Conservation (phyloP, 2,329 filamentous ascomycete genomes). For the Endoconidiophora polonica region DNA sequence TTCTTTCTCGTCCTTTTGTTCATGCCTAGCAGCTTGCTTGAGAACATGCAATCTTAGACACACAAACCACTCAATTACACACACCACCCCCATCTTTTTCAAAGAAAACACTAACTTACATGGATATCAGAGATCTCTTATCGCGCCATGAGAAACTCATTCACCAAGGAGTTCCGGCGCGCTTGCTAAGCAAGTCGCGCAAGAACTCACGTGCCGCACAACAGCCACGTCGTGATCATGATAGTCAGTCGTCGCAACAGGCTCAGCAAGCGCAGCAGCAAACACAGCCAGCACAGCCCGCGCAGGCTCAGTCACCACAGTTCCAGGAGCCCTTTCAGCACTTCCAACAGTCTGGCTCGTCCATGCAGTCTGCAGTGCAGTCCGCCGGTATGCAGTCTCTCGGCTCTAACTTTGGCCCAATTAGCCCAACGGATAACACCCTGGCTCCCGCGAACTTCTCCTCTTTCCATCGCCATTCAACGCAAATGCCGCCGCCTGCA, state of each 20-base stretch:
- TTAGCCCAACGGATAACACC: constrained; percentile 1
- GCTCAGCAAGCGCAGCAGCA: not conserved
- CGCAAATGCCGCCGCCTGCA: constrained; percentile 1
- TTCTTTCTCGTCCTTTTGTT: not conserved
- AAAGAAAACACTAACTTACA: constrained; percentile 27
- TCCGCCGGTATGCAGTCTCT: too few species aligned
- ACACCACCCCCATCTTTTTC: not conserved
- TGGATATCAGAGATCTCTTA: constrained; percentile 47
- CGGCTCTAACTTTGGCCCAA: not conserved
- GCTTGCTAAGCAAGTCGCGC: constrained; percentile 22
- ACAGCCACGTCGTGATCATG: not conserved
- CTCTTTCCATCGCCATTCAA: not conserved
- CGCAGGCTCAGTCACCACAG: not conserved
- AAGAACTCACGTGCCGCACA: constrained; percentile 29
- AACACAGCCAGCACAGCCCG: not conserved
- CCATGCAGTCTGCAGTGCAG: too few species aligned
- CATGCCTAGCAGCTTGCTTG: too few species aligned
- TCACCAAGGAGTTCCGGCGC: constrained; percentile 30
- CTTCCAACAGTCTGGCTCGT: not conserved
- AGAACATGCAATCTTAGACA: not conserved
- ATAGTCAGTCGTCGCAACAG: not conserved
- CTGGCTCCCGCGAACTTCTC: not conserved
- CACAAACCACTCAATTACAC: not conserved
- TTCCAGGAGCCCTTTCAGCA: not conserved
- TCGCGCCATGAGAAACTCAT: constrained; percentile 48